Evolutionary conservation across 2,329 filamentous ascomycete species (phyloP).

Genomic region (Aspergillus hortae): DNA sequence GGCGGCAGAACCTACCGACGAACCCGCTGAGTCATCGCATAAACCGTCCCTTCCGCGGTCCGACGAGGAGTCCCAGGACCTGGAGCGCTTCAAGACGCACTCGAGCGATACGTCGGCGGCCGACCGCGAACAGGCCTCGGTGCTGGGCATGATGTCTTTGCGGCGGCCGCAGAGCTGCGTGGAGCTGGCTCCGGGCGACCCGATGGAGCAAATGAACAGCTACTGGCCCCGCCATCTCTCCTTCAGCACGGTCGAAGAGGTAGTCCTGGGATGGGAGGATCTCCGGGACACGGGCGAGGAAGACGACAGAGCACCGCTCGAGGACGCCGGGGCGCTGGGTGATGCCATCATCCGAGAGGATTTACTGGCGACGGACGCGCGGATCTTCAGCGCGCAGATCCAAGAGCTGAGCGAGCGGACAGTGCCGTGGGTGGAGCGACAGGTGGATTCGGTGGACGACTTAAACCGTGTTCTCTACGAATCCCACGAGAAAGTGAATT

Average conservation of each 20-base stretch:
- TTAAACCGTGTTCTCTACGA: conserved; percentile 61
- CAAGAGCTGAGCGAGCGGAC: conserved; percentile 34
- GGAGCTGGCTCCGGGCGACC: conserved; percentile 21
- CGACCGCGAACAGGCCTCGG: conserved; percentile 25
- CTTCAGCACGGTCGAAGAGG: conserved; percentile 47
- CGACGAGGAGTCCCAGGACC: conserved; percentile 26
- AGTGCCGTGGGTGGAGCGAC: conserved; percentile 42
- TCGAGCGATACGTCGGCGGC: conserved; percentile 29
- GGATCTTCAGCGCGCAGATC: conserved; percentile 34
- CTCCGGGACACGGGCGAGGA: conserved; percentile 27
- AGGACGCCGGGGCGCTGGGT: conserved; percentile 29
- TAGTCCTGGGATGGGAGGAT: conserved; percentile 36
- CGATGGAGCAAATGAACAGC: conserved; percentile 20
- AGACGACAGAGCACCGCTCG: conserved; percentile 16
- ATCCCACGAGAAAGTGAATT: conserved; percentile 64
- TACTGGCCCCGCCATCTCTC: conserved; percentile 43
- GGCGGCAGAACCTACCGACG: conserved; percentile 13
- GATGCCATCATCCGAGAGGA: conserved; percentile 39
- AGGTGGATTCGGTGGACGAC: conserved; percentile 47
- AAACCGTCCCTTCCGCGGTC: conserved; percentile 13
- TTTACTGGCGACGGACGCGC: conserved; percentile 34
- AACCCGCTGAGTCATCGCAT: conserved; percentile 14
- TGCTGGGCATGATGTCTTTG: conserved; percentile 27
- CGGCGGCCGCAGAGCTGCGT: conserved; percentile 37
- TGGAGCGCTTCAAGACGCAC: conserved; percentile 25